Percentiles rank a stretch among this genome's conserved stretches.
Conservation (phyloP, 139 green algal species). For the Chlamydomonas sphaeroides region DNA sequence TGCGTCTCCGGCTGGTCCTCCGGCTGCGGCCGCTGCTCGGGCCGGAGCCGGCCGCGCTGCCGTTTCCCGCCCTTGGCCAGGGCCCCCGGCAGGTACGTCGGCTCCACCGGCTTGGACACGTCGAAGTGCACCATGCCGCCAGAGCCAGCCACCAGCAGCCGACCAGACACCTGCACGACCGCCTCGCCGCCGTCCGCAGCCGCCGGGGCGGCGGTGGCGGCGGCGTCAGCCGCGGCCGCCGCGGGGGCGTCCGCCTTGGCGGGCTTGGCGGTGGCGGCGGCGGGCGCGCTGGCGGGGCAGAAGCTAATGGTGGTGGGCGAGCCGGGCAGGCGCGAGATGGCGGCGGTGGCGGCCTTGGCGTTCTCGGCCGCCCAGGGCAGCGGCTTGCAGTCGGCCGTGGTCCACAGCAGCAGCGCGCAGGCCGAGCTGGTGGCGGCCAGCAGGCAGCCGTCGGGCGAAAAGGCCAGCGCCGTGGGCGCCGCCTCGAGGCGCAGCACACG, state of each 20-base stretch:
- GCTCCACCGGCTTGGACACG: not conserved
- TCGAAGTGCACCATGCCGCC: conserved; percentile 52
- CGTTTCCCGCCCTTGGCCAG: not conserved
- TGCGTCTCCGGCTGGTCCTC: conserved; percentile 37
- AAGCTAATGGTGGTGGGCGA: conserved; percentile 29
- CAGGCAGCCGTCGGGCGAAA: conserved; percentile 54
- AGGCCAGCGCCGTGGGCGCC: conserved; percentile 59
- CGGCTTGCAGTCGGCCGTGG: conserved; percentile 1
- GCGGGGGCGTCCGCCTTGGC: not conserved
- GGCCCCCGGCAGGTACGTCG: not conserved
- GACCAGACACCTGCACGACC: no score
- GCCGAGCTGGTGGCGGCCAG: conserved; percentile 42
- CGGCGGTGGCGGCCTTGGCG: conserved; percentile 15
- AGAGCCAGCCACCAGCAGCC: conserved; percentile 34
- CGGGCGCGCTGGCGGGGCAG: not conserved
- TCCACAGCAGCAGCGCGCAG: conserved; percentile 47
- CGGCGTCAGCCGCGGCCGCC: not conserved
- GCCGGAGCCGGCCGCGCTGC: conserved; percentile 2
- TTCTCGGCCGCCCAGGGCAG: conserved; percentile 41
- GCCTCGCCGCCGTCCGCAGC: not conserved
- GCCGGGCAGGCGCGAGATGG: conserved; percentile 47
- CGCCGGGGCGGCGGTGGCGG: not conserved
- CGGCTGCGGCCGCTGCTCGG: not conserved
- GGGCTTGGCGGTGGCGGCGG: not conserved
- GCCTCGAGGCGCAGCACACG: conserved; percentile 18